A percentile compares a stretch with the other conserved stretches of the same genome.
Evolutionary conservation across 768 basidiomycete species (phyloP).

Genomic region (Boletus edulis): DNA sequence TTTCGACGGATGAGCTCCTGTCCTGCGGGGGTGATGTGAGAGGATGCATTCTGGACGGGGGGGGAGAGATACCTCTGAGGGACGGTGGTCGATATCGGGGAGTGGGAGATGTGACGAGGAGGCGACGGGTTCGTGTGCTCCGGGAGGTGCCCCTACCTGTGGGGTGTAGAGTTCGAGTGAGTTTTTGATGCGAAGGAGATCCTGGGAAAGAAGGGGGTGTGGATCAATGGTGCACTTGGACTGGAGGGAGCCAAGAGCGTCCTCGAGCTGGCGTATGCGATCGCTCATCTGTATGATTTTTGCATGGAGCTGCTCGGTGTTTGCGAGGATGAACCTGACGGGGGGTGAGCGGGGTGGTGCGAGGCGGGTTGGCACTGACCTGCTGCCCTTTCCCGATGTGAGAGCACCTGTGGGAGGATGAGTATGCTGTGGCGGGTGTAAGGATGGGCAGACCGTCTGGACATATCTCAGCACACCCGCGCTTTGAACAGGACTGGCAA

Average conservation of each 20-base stretch:
- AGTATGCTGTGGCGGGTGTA: neutral
- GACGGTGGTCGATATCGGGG: conserved; percentile 3
- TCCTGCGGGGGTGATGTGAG: conserved; percentile 17
- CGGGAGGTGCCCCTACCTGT: conserved; percentile 14
- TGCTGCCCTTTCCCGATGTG: conserved; percentile 62
- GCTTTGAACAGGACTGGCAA: conserved; percentile 64
- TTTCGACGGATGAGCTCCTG: conserved; percentile 24
- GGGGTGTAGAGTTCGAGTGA: conserved; percentile 60
- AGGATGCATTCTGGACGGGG: neutral
- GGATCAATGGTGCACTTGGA: conserved; percentile 36
- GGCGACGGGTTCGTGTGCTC: neutral
- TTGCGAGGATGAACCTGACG: conserved; percentile 62
- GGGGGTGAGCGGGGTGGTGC: conserved; percentile 9
- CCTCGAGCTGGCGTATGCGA: conserved; percentile 63
- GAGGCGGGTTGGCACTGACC: conserved; percentile 34
- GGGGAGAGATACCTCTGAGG: conserved; percentile 21
- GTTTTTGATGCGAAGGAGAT: conserved; percentile 61
- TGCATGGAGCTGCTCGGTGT: conserved; percentile 63
- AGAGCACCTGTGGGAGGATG: conserved; percentile 43
- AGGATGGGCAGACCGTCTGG: conserved; percentile 45
- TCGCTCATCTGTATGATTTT: conserved; percentile 61
- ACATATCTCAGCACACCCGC: conserved; percentile 62
- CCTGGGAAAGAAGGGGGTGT: conserved; percentile 59
- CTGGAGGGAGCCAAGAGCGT: conserved; percentile 50
- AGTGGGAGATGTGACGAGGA: conserved; percentile 11